These are phyloP conservation scores for Phialophora chinensis DNA, from an alignment of 2,329 filamentous ascomycete species.

Conservation along the genomic window DNA sequence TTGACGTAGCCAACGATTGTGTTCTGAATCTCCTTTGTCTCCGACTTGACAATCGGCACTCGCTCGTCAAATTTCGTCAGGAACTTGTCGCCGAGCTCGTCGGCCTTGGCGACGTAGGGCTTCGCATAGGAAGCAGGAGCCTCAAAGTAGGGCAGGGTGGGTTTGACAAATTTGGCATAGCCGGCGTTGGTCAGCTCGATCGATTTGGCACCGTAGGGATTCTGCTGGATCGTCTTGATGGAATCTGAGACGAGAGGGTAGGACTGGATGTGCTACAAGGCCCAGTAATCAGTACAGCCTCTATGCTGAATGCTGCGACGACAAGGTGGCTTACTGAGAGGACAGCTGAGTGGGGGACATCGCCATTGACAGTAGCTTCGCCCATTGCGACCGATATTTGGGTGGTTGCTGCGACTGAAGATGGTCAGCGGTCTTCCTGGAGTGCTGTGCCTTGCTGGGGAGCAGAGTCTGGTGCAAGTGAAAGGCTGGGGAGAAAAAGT, in stretches of 20 bases:
- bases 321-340: constrained; percentile 38
- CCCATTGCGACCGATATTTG: constrained; percentile 45
- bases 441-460: neutral
- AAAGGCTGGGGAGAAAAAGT: neutral
- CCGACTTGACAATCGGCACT: constrained; percentile 77
- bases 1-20: constrained; percentile 67
- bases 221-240: constrained; percentile 77
- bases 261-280: constrained; percentile 73
- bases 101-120: constrained; percentile 83
- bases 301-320: neutral
- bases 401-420: constrained; percentile 15
- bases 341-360: constrained; percentile 50
- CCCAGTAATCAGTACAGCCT: constrained; percentile 16
- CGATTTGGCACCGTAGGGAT: constrained; percentile 83
- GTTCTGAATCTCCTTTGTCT: constrained; percentile 71
- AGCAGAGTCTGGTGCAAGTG: neutral
- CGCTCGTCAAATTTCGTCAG: constrained; percentile 71
- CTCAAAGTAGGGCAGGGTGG: constrained; percentile 76
- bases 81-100: constrained; percentile 75
- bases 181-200: constrained; percentile 75
- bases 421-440: neutral
- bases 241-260: constrained; percentile 84
- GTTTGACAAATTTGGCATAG: constrained; percentile 77
- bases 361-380: constrained; percentile 56
- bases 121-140: constrained; percentile 81